Evolutionary conservation across 257 asterid species (phyloP).

Genomic region (Primulina eburnea): DNA sequence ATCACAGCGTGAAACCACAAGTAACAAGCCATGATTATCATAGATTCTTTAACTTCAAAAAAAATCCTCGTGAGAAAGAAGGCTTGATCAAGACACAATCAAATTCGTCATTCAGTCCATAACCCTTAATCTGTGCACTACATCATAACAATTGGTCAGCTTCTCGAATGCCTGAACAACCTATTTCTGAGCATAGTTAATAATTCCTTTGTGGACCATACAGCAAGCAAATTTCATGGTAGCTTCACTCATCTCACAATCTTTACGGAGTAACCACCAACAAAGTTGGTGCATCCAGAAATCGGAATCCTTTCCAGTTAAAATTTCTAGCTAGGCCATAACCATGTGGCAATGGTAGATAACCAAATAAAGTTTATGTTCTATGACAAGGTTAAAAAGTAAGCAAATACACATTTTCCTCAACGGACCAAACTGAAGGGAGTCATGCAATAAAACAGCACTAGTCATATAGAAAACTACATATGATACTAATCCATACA

Average conservation of each 20-base stretch:
- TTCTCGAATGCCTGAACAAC: neutral
- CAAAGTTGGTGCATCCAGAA: neutral
- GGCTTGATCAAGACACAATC: neutral
- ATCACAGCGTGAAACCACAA: neutral
- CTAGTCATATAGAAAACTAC: neutral
- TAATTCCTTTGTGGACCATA: neutral
- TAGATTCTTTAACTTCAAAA: neutral
- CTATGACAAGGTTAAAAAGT: neutral
- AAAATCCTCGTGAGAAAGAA: neutral
- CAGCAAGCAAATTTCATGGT: neutral
- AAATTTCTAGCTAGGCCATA: neutral
- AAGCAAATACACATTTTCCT: neutral
- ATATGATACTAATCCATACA: neutral
- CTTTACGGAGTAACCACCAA: neutral
- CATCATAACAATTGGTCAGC: neutral
- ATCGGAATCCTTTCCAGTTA: neutral
- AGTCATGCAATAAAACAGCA: too few relatives aligned
- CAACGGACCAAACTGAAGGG: neutral
- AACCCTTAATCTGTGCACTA: neutral
- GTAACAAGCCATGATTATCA: neutral
- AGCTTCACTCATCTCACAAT: neutral
- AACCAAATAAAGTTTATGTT: neutral
- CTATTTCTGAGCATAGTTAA: neutral
- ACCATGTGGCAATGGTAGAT: neutral
- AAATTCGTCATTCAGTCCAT: neutral